phyloP scores from a whole-genome alignment of 2,329 filamentous ascomycete species.

The Fusarium dimerum region DNA sequence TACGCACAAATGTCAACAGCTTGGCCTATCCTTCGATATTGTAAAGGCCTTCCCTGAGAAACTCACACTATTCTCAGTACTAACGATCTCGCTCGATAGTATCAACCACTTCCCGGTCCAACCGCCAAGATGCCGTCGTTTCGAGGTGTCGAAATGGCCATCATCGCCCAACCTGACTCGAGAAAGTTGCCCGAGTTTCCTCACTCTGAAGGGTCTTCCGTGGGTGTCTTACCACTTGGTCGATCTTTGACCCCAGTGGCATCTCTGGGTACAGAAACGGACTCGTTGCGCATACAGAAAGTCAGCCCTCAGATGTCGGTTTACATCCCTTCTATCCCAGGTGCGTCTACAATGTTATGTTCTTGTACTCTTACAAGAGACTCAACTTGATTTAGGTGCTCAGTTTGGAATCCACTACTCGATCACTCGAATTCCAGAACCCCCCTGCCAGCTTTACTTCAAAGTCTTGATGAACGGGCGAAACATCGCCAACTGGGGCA shows the following conservation, averaged over 20 bases:
- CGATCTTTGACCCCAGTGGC: slow-evolving; percentile 20
- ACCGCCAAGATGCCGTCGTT: slow-evolving; percentile 47
- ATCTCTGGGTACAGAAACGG: not conserved
- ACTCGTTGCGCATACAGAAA: slow-evolving; percentile 28
- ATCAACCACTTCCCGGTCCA: no score
- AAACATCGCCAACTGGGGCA: slow-evolving; percentile 54
- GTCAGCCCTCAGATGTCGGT: slow-evolving; percentile 50
- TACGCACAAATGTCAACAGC: not conserved
- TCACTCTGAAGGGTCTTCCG: slow-evolving; percentile 52
- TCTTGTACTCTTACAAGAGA: no score
- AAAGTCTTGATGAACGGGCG: slow-evolving; percentile 57
- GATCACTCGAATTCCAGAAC: slow-evolving; percentile 37
- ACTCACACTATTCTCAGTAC: no score
- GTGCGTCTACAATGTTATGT: slow-evolving; percentile 32
- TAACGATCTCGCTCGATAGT: not conserved
- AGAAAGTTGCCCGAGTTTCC: slow-evolving; percentile 53
- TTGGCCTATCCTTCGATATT: no score
- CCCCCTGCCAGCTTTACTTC: slow-evolving; percentile 51
- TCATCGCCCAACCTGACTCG: slow-evolving; percentile 39
- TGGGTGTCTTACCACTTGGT: slow-evolving; percentile 32
- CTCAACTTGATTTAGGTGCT: slow-evolving; percentile 38
- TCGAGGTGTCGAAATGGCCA: slow-evolving; percentile 48
- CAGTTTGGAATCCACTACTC: slow-evolving; percentile 56
- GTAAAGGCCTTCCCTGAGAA: no score
- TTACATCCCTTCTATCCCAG: slow-evolving; percentile 57